phyloP scores from a whole-genome alignment of 108 stramenopile species.

The Schizochytrium sp. region DNA sequence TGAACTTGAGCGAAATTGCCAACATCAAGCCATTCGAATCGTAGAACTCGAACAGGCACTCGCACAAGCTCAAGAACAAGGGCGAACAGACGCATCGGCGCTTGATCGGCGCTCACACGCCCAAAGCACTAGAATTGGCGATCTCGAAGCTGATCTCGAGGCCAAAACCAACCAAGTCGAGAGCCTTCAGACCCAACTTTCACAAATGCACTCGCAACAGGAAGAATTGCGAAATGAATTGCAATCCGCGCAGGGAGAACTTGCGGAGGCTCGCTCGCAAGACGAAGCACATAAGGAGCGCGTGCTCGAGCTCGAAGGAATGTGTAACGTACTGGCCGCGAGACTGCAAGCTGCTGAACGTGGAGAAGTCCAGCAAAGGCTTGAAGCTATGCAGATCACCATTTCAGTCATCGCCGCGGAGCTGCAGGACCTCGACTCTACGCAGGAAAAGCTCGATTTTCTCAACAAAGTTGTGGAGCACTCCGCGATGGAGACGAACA shows the following conservation, averaged over 20 bases:
- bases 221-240: neutral
- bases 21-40: too few relatives aligned
- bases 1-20: too few relatives aligned
- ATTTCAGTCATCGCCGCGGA: neutral
- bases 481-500: neutral
- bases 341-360: neutral
- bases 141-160: too few relatives aligned
- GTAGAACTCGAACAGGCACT: too few relatives aligned
- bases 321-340: neutral
- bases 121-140: too few relatives aligned
- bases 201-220: neutral
- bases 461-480: neutral
- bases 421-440: neutral
- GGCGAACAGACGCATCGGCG: too few relatives aligned
- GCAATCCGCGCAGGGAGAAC: neutral
- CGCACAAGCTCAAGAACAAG: too few relatives aligned
- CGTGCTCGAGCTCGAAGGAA: neutral
- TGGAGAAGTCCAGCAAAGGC: neutral
- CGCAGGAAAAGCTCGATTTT: neutral
- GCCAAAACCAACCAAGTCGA: too few relatives aligned
- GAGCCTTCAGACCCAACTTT: too few relatives aligned
- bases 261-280: neutral
- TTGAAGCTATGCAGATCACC: neutral
- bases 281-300: neutral
- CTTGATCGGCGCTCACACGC: too few relatives aligned